Base-by-base conservation (phyloP, 1,139 yeast genomes). In the Saccharomyces hybrid region DNA sequence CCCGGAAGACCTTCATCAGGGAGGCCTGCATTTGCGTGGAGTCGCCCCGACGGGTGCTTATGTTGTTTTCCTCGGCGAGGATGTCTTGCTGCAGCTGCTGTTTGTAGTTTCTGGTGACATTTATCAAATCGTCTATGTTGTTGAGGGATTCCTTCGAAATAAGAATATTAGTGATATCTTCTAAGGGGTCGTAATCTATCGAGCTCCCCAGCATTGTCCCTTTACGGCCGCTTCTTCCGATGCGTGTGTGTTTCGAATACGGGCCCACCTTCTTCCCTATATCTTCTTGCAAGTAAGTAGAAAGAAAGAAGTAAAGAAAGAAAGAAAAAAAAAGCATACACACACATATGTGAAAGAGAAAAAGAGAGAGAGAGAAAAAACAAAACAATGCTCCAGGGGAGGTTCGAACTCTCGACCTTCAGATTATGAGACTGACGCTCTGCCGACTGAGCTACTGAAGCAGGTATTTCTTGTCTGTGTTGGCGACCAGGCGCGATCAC, bases 401-500 rank as follows among this genome's bases (percentile, higher is more conserved):
- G 81, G 80, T 70, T 73, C 76, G 76, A 72, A 72, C 76, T 73
- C 75, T 73, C 76, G 76, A 73, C 76, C 76, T 71, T 71, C 73
- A 71, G 74, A 71, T 70, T 71, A 71, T 70, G 74, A 71, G 74
- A 71, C 74, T 71, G 73, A 71, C 74, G 74, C 73, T 70, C 74
- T 70, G 65, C 74, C 74, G 69, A 70, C 74, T 71, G 74, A 70
- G 74, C 74, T 70, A 71, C 73, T 66, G 72, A 64, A 69, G 74
- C 74, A 38, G 23, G 3, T 23, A 20, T 47, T 14, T 16, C 28
- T 26, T 52, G 38, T 46, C 27, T 20, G 23, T 20, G 23, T 20
- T 20, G 23, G 23, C 23, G 23, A 20, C 23, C 23, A 20, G 23
- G 23, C 23, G 23, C 23, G 23, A 20, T 20, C 23, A 20, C 23